Evolutionary conservation across 768 basidiomycete genomes (phyloP), one percentile per base, ranked within the genome.

Genomic region (Boletus rubroflammeus): DNA sequence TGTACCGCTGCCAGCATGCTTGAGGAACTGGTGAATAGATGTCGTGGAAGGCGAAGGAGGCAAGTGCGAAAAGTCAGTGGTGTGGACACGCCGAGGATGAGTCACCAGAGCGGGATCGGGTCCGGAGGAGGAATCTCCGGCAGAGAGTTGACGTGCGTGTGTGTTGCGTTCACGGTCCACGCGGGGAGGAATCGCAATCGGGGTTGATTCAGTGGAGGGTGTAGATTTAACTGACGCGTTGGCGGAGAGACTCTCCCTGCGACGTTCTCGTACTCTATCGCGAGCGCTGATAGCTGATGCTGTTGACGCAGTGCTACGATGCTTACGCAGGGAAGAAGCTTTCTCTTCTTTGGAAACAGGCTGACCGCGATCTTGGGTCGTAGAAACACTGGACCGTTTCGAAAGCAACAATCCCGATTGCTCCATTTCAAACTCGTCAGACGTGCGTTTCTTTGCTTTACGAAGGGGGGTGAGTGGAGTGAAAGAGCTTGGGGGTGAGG

Each of bases 11-110:
- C 76, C 70, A 4, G 80, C 72, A 53, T 85, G 81, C 51, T 82
- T 80, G 55, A 93, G 73, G 63, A 94, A 85, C 59, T 91, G 88
- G 55, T 91, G 87, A 53, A 94, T 93, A 6, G 90, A 90, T 6
- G 89, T 85, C n/a, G 90, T 84, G 2, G 93, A 92, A 19, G 93
- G 93, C 14, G 93, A 94, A 14, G 94, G 90, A 13, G 93, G 93
- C 5, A 96, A 77, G 65, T 91, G 90, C 1, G 93, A 92, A 70
- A 91, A 93, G 69, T 94, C 93, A 7, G 79, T 85, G 46, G 81
- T 77, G 51, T 83, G 83, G 36, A 79, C 79, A 35, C 88, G 85
- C 19, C 89, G 82, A 41, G 81, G 66, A 59, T 70, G 67, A 54
- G 73, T 67, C 45, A 62, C 69, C 51, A 85, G 83, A 54, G 71